phyloP scores from a whole-genome alignment of 169 alveolate genomes.

The Plasmodium cynomolgi region DNA sequence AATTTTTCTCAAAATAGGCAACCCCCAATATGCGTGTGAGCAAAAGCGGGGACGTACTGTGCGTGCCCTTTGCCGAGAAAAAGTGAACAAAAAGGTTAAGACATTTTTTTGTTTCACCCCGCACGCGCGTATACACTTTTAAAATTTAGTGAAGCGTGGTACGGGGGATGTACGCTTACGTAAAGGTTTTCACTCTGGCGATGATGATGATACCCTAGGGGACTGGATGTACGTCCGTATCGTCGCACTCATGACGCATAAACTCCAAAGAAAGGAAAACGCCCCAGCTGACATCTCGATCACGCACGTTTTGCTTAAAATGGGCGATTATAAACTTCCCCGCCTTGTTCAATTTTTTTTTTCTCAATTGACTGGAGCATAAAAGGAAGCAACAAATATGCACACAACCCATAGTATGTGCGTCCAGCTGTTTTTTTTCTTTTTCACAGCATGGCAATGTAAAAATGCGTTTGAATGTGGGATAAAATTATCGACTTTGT shows the following conservation, averaged over 20 bases:
- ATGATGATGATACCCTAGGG: background rate
- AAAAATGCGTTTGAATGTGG: background rate
- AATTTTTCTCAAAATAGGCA: background rate
- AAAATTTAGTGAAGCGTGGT: background rate
- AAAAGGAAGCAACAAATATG: background rate
- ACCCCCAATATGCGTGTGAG: background rate
- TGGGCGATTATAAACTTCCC: background rate
- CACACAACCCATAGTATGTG: background rate
- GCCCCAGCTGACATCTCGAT: conserved; percentile 21
- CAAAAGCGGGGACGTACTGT: background rate
- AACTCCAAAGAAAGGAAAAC: conserved; percentile 3
- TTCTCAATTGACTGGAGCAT: background rate
- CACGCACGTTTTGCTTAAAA: background rate
- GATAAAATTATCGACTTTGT: background rate
- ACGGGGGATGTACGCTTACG: background rate
- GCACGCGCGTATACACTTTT: background rate
- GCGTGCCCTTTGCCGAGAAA: background rate
- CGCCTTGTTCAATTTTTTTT: background rate
- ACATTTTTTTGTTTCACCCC: background rate
- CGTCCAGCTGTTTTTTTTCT: background rate
- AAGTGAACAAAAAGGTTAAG: background rate
- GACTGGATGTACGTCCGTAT: background rate
- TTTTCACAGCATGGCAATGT: background rate
- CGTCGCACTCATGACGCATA: conserved; percentile 75
- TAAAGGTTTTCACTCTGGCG: background rate